These are phyloP conservation scores for Thymus quinquecostatus DNA, from an alignment of 257 asterid species.

Conservation along the genomic window DNA sequence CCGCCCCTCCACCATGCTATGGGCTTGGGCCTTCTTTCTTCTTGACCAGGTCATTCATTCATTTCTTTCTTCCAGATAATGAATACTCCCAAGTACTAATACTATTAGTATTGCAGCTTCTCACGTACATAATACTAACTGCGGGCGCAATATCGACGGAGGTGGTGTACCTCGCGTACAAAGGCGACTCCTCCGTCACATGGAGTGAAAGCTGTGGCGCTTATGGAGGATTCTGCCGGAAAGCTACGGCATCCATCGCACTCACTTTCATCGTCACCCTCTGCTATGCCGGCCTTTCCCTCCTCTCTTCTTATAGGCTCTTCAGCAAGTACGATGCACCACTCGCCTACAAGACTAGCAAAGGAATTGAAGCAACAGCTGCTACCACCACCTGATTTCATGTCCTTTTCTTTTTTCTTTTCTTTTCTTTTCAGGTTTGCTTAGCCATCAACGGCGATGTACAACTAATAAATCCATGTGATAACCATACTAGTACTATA, in stretches of 20 bases:
- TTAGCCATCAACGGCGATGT: not conserved
- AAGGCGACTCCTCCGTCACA: conserved; percentile 62
- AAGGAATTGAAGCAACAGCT: conserved; percentile 43
- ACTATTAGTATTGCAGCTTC: conserved; percentile 44
- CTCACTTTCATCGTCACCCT: conserved; percentile 66
- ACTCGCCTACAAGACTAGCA: conserved; percentile 25
- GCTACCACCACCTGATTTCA: conserved; percentile 13
- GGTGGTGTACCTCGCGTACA: conserved; percentile 81
- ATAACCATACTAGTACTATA: not conserved
- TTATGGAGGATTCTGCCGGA: conserved; percentile 68
- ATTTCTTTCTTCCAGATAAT: too few species aligned
- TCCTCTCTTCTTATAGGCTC: conserved; percentile 76
- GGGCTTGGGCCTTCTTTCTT: conserved; percentile 88
- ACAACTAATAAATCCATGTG: not conserved
- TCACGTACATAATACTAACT: conserved; percentile 71
- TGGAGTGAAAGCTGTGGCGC: conserved; percentile 80
- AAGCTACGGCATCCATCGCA: conserved; percentile 67
- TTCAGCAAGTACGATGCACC: conserved; percentile 91
- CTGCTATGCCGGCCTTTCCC: conserved; percentile 68
- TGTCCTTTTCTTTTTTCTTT: not conserved
- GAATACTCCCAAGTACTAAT: too few species aligned
- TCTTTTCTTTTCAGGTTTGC: not conserved
- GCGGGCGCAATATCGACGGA: conserved; percentile 75
- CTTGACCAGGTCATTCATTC: conserved; percentile 69
- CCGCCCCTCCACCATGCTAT: conserved; percentile 64